A percentile compares a stretch with the other conserved stretches of the same genome.
Evolutionary conservation across 1,284 basidiomycete species (phyloP).

Genomic region (Lentinula novae-zelandiae): DNA sequence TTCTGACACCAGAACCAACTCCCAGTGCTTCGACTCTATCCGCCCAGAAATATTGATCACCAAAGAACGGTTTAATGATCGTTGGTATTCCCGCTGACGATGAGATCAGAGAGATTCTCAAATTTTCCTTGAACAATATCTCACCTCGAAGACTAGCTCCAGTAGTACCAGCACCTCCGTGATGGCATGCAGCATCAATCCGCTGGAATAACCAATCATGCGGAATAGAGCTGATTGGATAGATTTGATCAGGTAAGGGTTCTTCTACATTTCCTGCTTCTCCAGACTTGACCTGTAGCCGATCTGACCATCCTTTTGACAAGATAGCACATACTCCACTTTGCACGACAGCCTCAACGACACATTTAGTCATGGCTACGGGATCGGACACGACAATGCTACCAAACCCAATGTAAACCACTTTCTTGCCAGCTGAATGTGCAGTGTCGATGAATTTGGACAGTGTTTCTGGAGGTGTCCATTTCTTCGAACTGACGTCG

Average conservation of each 20-base stretch:
- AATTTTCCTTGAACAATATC: slow-evolving; percentile 19
- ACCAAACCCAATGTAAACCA: slow-evolving; percentile 99
- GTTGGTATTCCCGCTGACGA: slow-evolving; percentile 84
- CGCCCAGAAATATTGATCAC: slow-evolving; percentile 97
- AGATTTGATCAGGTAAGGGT: slow-evolving; percentile 75
- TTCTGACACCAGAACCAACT: slow-evolving; percentile 82
- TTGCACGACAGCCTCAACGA: slow-evolving; percentile 83
- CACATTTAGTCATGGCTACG: slow-evolving; percentile 84
- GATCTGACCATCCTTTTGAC: slow-evolving; percentile 97
- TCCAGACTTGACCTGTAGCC: slow-evolving; percentile 66
- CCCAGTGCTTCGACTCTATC: slow-evolving; percentile 92
- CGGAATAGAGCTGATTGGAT: slow-evolving; percentile 83
- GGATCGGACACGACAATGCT: slow-evolving; percentile 97
- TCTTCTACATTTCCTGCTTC: slow-evolving; percentile 62
- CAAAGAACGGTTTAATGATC: slow-evolving; percentile 96
- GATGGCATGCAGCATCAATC: slow-evolving; percentile 95
- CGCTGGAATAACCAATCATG: slow-evolving; percentile 96
- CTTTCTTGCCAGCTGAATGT: slow-evolving; percentile 73
- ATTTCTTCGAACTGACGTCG: slow-evolving; percentile 82
- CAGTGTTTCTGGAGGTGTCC: slow-evolving; percentile 81
- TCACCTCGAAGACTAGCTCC: slow-evolving; percentile 87
- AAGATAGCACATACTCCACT: slow-evolving; percentile 89
- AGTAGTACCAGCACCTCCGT: slow-evolving; percentile 95
- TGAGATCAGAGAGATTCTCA: background rate
- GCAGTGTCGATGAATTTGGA: slow-evolving; percentile 81